Evolutionary conservation across 106 monocot species (phyloP).

Genomic region (Xerophyta viscosa): DNA sequence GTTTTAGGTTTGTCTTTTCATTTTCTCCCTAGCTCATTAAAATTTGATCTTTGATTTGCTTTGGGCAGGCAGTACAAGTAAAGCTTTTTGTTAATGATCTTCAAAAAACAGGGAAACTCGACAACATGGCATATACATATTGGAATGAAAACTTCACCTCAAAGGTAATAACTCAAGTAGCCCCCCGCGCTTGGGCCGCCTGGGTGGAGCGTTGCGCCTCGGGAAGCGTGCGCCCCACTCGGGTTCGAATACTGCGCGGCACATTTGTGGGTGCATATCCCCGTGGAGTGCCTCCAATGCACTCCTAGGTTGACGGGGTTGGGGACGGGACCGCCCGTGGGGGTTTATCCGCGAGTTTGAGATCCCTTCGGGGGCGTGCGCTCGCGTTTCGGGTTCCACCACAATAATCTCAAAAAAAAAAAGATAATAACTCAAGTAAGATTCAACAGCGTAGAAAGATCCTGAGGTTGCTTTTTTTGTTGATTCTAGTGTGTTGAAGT

Average conservation of each 20-base stretch:
- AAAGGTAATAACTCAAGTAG: conserved; percentile 33
- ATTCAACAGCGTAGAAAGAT: no score
- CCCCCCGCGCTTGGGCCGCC: no score
- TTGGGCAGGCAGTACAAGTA: conserved; percentile 57
- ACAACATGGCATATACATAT: conserved; percentile 58
- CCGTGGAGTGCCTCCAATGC: no score
- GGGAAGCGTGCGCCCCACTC: no score
- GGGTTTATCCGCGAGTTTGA: no score
- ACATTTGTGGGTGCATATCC: background rate
- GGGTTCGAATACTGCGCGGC: no score
- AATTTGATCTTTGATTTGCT: conserved; percentile 4
- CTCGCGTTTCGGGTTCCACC: no score
- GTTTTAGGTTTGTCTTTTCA: background rate
- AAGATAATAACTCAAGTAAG: background rate
- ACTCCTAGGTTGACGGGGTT: no score
- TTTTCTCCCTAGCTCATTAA: background rate
- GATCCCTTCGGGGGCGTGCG: no score
- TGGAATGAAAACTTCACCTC: conserved; percentile 93
- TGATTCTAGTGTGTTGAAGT: conserved; percentile 63
- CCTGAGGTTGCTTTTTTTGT: background rate
- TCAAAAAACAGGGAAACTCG: conserved; percentile 48
- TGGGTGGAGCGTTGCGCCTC: no score
- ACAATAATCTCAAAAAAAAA: no score
- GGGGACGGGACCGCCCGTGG: no score
- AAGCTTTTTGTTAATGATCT: conserved; percentile 69